Base-by-base conservation (phyloP, 169 alveolate species). In the Haemoproteus tartakovskyi region DNA sequence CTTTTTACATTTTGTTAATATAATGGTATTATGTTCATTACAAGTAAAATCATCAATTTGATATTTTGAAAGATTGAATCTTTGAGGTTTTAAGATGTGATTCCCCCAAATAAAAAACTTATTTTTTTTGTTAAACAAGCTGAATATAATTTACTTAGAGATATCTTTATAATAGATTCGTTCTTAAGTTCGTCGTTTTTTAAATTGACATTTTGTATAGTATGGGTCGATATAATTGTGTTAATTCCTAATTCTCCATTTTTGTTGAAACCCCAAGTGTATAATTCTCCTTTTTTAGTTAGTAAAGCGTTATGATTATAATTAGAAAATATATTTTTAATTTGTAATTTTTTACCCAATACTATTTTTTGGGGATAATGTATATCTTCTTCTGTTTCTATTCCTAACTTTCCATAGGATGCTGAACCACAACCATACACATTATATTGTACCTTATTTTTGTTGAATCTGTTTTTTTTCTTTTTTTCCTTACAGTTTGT, bases 101-200 rank as follows among this genome's bases (percentile, higher is more conserved):
- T 64, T 64, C 16, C 81, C 81, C 81, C 81, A 64, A 12, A 64
- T 18, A 46, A 43, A 64, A 33, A 64, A 64, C 26, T 18, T 52
- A 26, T 64, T 56, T 51, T 52, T 52, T 48, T 64, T 43, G 81
- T 64, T 64, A 64, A 64, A 50, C 81, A 64, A 45, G 81, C 81
- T 37, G 81, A 64, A 33, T 45, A 64, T 51, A 64, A 52, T 64
- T 51, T 51, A 14, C 81, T 57, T 8, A 64, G 67, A 26, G 60
- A 64, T 24, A 40, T 67, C 24, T 64, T 64, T 56, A 51, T 21
- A 27, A 64, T 33, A 26, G 12, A 51, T 22, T 64, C 67, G 3
- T 64, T 51, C 9, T 37, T 11, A 9, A 64, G 26, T 38, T 64
- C 46, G 14, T 26, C 21, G 36, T 51, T 37, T 64, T 64, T 64